A percentile compares a stretch with the other conserved stretches of the same genome.
phyloP scores from a whole-genome alignment of 495 filamentous ascomycete species.

The Neohortaea acidophila region DNA sequence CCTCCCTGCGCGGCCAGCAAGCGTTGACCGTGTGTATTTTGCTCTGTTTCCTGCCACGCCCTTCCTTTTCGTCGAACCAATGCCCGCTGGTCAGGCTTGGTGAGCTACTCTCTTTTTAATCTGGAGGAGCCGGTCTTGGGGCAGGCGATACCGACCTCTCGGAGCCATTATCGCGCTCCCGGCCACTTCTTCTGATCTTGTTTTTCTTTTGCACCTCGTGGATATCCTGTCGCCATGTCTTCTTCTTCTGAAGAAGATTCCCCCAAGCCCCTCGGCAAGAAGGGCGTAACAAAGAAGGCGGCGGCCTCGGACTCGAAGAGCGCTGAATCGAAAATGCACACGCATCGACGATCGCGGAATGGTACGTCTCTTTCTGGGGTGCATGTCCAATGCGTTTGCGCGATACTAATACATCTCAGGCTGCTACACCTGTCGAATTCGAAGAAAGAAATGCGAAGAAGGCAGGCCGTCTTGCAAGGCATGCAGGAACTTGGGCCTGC shows the following conservation, averaged over 20 bases:
- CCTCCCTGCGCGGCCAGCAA: conserved; percentile 8
- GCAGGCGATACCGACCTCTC: conserved; percentile 17
- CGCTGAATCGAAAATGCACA: conserved; percentile 77
- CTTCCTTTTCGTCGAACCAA: conserved; percentile 13
- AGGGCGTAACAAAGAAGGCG: conserved; percentile 27
- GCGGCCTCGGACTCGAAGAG: conserved; percentile 31
- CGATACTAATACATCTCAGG: conserved; percentile 36
- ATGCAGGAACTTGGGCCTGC: conserved; percentile 72
- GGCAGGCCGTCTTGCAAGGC: conserved; percentile 70
- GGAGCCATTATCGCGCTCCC: conserved; percentile 7
- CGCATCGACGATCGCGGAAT: conserved; percentile 82
- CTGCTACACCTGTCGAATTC: conserved; percentile 90
- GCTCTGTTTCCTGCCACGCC: conserved; percentile 22
- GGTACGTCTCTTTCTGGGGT: conserved; percentile 41
- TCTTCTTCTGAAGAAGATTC: conserved; percentile 12
- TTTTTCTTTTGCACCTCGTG: conserved; percentile 2
- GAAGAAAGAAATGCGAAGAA: conserved; percentile 97
- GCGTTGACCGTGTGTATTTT: conserved; percentile 27
- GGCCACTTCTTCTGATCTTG: conserved; percentile 1
- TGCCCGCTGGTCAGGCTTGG: conserved; percentile 25
- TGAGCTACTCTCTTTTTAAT: conserved; percentile 30
- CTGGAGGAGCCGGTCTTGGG: conserved; percentile 21
- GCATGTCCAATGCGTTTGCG: conserved; percentile 20
- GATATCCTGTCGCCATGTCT: conserved; percentile 14
- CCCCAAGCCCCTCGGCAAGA: conserved; percentile 24